Evolutionary conservation across 2,329 filamentous ascomycete species (phyloP), one percentile per base, ranked within the genome.

Genomic region (Paecilomyces variotii): DNA sequence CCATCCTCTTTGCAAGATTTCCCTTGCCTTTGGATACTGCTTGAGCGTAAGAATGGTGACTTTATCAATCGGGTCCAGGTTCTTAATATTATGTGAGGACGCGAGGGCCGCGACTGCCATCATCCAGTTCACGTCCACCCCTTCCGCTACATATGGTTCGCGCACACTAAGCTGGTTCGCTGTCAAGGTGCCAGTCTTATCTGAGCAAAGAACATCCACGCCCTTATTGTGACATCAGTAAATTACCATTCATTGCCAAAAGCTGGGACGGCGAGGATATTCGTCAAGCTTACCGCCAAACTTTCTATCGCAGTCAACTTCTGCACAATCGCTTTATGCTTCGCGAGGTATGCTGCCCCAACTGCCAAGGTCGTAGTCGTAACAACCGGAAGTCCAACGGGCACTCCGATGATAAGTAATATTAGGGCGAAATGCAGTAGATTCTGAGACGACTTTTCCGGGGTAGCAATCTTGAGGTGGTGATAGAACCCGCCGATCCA

Each of bases 401-500:
- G 87, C 14, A 89, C 87, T 80, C 87, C 87, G 65, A 89, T 84
- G 72, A 89, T 88, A 71, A 89, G 80, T 58, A 89, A 76, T 63
- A 87, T 85, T 57, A 87, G 76, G 27, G 83, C 82, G 73, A 87
- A 87, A 67, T 82, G 79, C 66, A 88, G 79, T 70, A 88, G 72
- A 71, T 83, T 85, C 76, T 79, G 74, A 66, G 83, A 82, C 64
- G 80, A 80, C 56, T 78, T 66, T 62, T 82, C 59, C 4, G 61
- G 59, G 6, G 57, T 59, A 52, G 61, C 76, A 62, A 89, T 82
- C 56, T 76, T 74, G 61, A 88, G 72, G 73, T 87, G 77, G 68
- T 83, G 86, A 82, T 84, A 89, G 81, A 89, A 89, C 69, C 85
- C 86, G 70, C 87, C 86, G 63, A 89, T 86, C 87, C 87, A 89